Evolutionary conservation across 371 early-diverging fungal genomes (phyloP).

Genomic region (Mucor velutinosus): DNA sequence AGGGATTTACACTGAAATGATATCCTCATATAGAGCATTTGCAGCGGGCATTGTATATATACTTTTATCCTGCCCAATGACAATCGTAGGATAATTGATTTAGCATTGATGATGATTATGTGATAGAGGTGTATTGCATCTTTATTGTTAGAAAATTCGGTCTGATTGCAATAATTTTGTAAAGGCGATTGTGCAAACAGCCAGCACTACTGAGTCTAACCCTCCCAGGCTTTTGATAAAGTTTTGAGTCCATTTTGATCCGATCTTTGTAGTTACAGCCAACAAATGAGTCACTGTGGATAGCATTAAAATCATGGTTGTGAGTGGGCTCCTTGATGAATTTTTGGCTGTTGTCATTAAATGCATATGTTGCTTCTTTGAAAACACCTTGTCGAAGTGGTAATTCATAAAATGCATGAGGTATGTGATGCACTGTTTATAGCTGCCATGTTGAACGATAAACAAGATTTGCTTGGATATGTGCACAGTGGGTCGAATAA

Average conservation of each 20-base stretch:
- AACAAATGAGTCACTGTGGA: conserved; percentile 1
- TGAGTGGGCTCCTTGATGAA: background rate
- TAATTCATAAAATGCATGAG: background rate
- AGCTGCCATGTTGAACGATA: background rate
- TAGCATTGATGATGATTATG: background rate
- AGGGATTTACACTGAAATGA: background rate
- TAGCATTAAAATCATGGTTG: background rate
- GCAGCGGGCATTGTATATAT: background rate
- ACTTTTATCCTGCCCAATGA: conserved; percentile 13
- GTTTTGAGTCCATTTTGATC: background rate
- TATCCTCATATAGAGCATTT: background rate
- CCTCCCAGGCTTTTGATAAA: background rate
- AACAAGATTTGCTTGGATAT: background rate
- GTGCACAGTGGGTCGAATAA: background rate
- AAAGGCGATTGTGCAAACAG: background rate
- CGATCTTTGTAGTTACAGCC: background rate
- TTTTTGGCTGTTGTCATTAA: background rate
- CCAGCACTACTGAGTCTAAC: conserved; percentile 3
- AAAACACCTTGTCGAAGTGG: background rate
- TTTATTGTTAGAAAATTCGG: conserved; percentile 4
- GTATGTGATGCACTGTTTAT: background rate
- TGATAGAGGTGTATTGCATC: background rate
- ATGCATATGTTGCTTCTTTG: background rate
- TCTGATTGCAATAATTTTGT: background rate
- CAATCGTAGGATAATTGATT: conserved; percentile 10